Conservation (phyloP, 805 yeast genomes). For the Cyberlindnera bimundalis region DNA sequence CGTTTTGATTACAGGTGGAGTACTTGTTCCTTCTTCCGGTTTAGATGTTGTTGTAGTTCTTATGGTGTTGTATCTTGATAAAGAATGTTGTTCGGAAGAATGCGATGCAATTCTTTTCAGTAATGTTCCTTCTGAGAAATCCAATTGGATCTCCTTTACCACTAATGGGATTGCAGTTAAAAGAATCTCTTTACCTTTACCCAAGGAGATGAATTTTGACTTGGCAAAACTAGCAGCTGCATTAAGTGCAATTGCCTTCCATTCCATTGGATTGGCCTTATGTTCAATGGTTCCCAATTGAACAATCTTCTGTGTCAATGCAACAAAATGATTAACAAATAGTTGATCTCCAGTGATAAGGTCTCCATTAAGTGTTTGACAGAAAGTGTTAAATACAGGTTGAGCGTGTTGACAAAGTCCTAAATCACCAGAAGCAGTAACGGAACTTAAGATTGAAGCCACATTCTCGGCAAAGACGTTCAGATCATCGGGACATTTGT, state of each 20-base stretch:
- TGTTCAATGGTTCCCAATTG: slow-evolving; percentile 12
- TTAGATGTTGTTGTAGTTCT: slow-evolving; percentile 8
- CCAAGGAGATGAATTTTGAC: slow-evolving; percentile 27
- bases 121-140: slow-evolving; percentile 25
- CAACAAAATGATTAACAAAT: slow-evolving; percentile 47
- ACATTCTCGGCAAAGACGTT: slow-evolving; percentile 76
- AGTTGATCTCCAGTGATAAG: slow-evolving; percentile 62
- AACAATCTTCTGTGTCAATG: slow-evolving; percentile 31
- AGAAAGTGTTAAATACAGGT: slow-evolving; percentile 45
- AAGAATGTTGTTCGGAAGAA: slow-evolving; percentile 25
- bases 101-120: slow-evolving; percentile 20
- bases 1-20: slow-evolving; percentile 21
- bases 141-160: slow-evolving; percentile 16
- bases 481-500: slow-evolving; percentile 76
- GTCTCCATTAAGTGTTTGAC: slow-evolving; percentile 53
- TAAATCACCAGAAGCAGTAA: slow-evolving; percentile 56
- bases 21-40: slow-evolving; percentile 7
- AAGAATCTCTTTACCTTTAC: slow-evolving; percentile 17
- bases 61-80: slow-evolving; percentile 22
- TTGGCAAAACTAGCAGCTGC: slow-evolving; percentile 38
- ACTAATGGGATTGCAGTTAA: slow-evolving; percentile 20
- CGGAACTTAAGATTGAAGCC: slow-evolving; percentile 51
- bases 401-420: slow-evolving; percentile 53
- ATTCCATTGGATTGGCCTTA: slow-evolving; percentile 33
- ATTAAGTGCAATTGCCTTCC: slow-evolving; percentile 39